A percentile compares a stretch with the other conserved stretches of the same genome.
These are phyloP conservation scores for Medicago truncatula DNA, from an alignment of 306 rosid species.

Conservation along the genomic window MtrunA17r5.0-ANR NC_053048.1:21600001-21600500, in stretches of 20 bases:
- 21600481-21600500: background rate
- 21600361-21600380: constrained; percentile 29
- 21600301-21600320: background rate
- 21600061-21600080: constrained; percentile 5
- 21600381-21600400: constrained; percentile 28
- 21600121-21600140: constrained; percentile 12
- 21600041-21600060: background rate
- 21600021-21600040: constrained; percentile 19
- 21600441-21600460: constrained; percentile 20
- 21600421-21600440: background rate
- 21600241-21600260: background rate
- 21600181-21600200: constrained; percentile 9
- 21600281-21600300: background rate
- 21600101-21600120: constrained; percentile 13
- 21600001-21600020: constrained; percentile 32
- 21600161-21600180: constrained; percentile 14
- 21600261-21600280: constrained; percentile 2
- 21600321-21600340: constrained; percentile 22
- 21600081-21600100: constrained; percentile 9
- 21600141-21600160: constrained; percentile 9
- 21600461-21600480: constrained; percentile 3
- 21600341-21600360: constrained; percentile 4
- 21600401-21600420: constrained; percentile 10
- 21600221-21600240: constrained; percentile 2
- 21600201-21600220: background rate